These are phyloP conservation scores for Avena sativa DNA, from an alignment of 176 grass and related monocot genomes.

Conservation along the genomic window DNA sequence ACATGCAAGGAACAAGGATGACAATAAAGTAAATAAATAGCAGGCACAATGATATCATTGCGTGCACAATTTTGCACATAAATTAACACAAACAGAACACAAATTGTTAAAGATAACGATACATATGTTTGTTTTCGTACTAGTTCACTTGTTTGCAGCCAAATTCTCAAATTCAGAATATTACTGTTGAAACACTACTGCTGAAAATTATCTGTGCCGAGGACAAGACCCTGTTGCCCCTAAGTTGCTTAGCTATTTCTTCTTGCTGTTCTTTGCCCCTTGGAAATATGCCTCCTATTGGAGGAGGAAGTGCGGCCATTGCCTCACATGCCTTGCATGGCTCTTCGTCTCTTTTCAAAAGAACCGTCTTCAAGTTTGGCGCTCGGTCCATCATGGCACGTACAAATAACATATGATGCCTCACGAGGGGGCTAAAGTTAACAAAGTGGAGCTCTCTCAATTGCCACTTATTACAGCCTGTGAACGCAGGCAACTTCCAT, in stretches of 20 bases:
- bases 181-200: no score
- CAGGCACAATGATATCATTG: no score
- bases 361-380: conserved; percentile 8
- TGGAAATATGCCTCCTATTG: background rate
- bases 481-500: background rate
- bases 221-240: background rate
- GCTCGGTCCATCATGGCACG: background rate
- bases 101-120: no score
- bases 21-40: no score
- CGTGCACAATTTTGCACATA: no score
- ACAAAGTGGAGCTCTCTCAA: background rate
- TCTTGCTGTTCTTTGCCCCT: background rate
- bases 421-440: background rate
- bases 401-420: background rate
- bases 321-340: background rate
- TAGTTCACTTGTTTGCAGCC: no score
- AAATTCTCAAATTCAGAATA: no score
- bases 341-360: background rate
- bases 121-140: no score
- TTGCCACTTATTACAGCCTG: background rate
- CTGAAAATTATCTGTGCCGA: background rate
- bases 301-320: background rate
- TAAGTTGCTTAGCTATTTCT: background rate
- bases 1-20: no score
- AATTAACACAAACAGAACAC: no score